Conservation (phyloP, 495 filamentous ascomycete species). For the Neurospora sp. region DNA sequence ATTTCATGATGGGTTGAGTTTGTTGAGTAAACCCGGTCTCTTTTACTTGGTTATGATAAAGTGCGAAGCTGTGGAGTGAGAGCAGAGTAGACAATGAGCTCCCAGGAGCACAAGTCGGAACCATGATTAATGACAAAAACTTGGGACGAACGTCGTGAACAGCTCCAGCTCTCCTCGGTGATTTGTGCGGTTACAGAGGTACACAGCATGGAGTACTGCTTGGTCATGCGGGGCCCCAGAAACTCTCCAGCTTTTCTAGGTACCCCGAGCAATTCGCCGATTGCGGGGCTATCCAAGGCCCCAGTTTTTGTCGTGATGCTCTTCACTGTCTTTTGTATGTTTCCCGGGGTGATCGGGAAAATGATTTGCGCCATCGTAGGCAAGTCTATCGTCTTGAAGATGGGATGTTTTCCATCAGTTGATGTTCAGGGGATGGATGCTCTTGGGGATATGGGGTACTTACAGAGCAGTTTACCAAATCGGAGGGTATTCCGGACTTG, state of each 20-base stretch:
- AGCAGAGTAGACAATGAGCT: background rate
- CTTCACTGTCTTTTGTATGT: background rate
- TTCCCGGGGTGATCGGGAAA: background rate
- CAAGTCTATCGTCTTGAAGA: background rate
- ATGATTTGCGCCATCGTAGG: background rate
- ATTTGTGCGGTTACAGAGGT: background rate
- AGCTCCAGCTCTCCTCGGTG: background rate
- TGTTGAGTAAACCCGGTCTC: no score
- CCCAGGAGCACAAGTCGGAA: background rate
- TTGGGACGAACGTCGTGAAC: background rate
- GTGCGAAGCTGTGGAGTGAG: background rate
- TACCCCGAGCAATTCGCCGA: background rate
- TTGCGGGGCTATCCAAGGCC: background rate
- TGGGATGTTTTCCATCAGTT: background rate
- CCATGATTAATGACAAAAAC: background rate
- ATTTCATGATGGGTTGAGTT: background rate
- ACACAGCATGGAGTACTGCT: background rate
- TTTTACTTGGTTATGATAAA: background rate
- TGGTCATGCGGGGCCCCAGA: background rate
- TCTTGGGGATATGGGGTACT: background rate
- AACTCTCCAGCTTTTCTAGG: no score
- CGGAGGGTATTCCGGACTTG: background rate
- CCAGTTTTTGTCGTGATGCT: background rate
- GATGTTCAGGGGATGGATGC: background rate
- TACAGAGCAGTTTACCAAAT: background rate